Conservation (phyloP, 2,329 filamentous ascomycete genomes). For the Epichloe sp. region DNA sequence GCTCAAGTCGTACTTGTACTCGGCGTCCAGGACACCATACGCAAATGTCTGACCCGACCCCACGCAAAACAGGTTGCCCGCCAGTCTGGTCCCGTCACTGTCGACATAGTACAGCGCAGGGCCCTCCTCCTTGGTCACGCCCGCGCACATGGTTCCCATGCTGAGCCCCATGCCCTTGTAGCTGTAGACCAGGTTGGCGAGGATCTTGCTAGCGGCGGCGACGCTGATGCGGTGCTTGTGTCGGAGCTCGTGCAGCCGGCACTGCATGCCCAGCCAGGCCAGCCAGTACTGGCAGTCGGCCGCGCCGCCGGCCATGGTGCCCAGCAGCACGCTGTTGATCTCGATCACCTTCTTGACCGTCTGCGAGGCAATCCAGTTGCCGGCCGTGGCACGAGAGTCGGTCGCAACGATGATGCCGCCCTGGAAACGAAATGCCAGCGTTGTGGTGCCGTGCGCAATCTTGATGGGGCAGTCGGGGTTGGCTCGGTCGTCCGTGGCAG, state of each 20-base stretch:
- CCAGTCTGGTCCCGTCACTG: conserved; percentile 75
- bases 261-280: conserved; percentile 97
- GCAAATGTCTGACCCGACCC: conserved; percentile 97
- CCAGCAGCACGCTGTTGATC: conserved; percentile 87
- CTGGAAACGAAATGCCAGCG: conserved; percentile 94
- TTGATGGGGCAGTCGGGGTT: conserved; percentile 98
- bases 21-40: conserved; percentile 91
- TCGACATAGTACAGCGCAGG: conserved; percentile 99
- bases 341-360: conserved; percentile 99
- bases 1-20: conserved; percentile 81
- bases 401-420: conserved; percentile 97
- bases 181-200: conserved; percentile 93
- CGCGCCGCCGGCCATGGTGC: conserved; percentile 96
- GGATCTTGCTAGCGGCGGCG: conserved; percentile 93
- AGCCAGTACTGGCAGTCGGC: conserved; percentile 99
- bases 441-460: conserved; percentile 97
- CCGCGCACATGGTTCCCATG: conserved; percentile 99
- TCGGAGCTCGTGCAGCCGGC: conserved; percentile 94
- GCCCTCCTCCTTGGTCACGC: conserved; percentile 88
- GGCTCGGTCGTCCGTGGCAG: conserved; percentile 90
- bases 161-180: conserved; percentile 99
- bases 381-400: conserved; percentile 90
- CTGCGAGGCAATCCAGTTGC: conserved; percentile 99
- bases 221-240: conserved; percentile 99
- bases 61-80: conserved; percentile 95